phyloP scores from a whole-genome alignment of 2,329 filamentous ascomycete species.

The Aaosphaeria pasadenensis region DNA sequence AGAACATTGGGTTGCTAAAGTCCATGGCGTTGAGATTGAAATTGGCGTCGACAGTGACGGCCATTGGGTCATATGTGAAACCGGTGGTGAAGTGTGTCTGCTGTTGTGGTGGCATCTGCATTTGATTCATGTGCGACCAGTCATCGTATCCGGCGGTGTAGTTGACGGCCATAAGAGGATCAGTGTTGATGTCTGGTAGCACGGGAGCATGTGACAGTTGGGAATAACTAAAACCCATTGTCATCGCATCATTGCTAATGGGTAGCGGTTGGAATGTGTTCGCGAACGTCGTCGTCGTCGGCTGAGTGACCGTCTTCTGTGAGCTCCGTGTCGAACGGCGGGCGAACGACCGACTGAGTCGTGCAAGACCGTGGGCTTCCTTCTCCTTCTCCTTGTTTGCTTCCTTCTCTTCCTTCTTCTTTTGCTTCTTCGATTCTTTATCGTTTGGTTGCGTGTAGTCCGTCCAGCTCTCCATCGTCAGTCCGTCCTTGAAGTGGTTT shows the following conservation, averaged over 20 bases:
- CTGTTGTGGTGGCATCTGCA: not conserved
- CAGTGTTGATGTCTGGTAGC: constrained; percentile 9
- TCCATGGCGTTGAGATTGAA: too few relatives aligned
- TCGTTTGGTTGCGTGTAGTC: constrained; percentile 1
- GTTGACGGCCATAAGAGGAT: constrained; percentile 6
- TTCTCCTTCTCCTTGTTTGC: constrained; percentile 1
- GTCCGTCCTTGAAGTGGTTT: constrained; percentile 29
- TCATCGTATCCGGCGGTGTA: not conserved
- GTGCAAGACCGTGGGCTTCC: constrained; percentile 1
- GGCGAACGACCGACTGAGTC: constrained; percentile 2
- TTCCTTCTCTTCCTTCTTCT: constrained; percentile 5
- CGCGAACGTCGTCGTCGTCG: constrained; percentile 1
- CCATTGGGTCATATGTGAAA: too few relatives aligned
- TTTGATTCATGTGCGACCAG: not conserved
- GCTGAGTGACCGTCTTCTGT: not conserved
- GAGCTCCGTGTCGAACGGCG: constrained; percentile 4
- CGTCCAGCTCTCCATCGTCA: constrained; percentile 27
- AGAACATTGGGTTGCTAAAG: too few relatives aligned
- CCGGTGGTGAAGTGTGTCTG: too few relatives aligned
- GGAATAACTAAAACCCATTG: not conserved
- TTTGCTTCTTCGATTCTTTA: not conserved
- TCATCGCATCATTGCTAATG: not conserved
- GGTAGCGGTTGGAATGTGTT: constrained; percentile 4
- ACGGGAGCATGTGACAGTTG: constrained; percentile 3
- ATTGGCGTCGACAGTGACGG: too few relatives aligned